These are phyloP conservation scores for Multifurca ochricompacta DNA, from an alignment of 768 basidiomycete species.

Conservation along the genomic window DNA sequence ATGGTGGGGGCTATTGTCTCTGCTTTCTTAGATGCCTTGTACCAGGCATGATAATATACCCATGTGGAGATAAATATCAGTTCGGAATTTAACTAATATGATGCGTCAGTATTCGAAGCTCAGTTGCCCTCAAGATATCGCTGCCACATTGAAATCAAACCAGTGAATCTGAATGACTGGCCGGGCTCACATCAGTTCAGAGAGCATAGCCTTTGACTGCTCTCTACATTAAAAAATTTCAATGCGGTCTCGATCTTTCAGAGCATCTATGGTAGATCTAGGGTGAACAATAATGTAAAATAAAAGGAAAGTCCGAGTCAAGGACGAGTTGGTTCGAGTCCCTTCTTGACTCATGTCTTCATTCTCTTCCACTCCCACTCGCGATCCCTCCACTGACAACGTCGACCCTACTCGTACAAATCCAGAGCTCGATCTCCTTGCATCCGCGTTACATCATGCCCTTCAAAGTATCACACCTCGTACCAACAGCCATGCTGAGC, in stretches of 20 bases:
- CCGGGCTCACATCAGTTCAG: too few relatives aligned
- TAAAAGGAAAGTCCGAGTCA: too few relatives aligned
- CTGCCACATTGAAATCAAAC: too few relatives aligned
- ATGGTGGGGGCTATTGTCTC: conserved; percentile 15
- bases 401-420: neutral
- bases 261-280: neutral
- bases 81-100: neutral
- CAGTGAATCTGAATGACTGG: too few relatives aligned
- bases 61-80: neutral
- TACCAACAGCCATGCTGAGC: neutral
- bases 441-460: conserved; percentile 13
- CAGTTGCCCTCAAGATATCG: neutral
- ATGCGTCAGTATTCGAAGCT: too few relatives aligned
- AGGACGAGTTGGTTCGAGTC: too few relatives aligned
- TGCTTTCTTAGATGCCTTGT: conserved; percentile 20
- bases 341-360: too few relatives aligned
- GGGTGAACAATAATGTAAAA: too few relatives aligned
- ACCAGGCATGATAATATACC: conserved; percentile 15
- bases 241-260: neutral
- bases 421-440: conserved; percentile 12
- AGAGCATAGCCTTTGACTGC: too few relatives aligned
- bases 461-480: neutral
- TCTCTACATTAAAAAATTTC: too few relatives aligned
- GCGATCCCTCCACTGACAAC: neutral
- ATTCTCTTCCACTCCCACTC: neutral